A percentile compares a stretch with the other conserved stretches of the same genome.
phyloP scores from a whole-genome alignment of 2,329 filamentous ascomycete genomes.

The Berkeleyomyces rouxiae region DNA sequence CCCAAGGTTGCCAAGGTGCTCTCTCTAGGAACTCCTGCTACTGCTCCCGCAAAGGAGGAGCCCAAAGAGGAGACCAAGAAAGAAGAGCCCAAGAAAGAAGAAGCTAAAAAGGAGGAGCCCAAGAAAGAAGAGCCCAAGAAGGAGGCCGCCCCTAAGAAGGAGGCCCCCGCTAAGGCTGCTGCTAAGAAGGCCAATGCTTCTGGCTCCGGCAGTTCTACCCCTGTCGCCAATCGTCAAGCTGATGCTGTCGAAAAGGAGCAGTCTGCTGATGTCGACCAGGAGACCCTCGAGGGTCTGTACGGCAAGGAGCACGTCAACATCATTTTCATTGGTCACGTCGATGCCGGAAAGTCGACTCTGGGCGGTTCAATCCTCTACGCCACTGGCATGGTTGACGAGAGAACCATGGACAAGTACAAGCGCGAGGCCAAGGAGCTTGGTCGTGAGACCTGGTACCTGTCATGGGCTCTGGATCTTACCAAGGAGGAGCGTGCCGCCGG shows the following conservation, averaged over 20 bases:
- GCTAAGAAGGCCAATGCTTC: slow-evolving; percentile 71
- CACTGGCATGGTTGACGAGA: slow-evolving; percentile 98
- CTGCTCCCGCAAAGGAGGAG: slow-evolving; percentile 15
- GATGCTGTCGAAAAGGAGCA: slow-evolving; percentile 77
- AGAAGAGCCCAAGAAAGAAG: slow-evolving; percentile 18
- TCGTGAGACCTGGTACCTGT: slow-evolving; percentile 96
- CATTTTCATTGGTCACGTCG: slow-evolving; percentile 95
- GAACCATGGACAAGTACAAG: slow-evolving; percentile 97
- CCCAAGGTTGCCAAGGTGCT: slow-evolving; percentile 30
- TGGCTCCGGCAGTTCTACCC: slow-evolving; percentile 71
- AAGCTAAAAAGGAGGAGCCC: slow-evolving; percentile 25
- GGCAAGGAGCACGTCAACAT: slow-evolving; percentile 89
- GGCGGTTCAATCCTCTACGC: slow-evolving; percentile 85
- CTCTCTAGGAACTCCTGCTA: slow-evolving; percentile 23
- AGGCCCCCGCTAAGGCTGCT: slow-evolving; percentile 66
- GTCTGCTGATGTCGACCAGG: slow-evolving; percentile 51
- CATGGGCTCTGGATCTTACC: slow-evolving; percentile 93
- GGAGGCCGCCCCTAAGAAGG: slow-evolving; percentile 28
- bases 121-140: slow-evolving; percentile 36
- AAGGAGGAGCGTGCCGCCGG: slow-evolving; percentile 93
- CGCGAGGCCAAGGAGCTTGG: slow-evolving; percentile 89
- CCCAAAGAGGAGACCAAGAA: slow-evolving; percentile 9
- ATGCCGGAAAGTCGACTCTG: slow-evolving; percentile 92
- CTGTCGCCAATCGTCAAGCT: slow-evolving; percentile 52
- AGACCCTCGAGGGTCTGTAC: slow-evolving; percentile 82